A percentile compares a stretch with the other conserved stretches of the same genome.
phyloP scores from a whole-genome alignment of 2,329 filamentous ascomycete species.

The Aureobasidium namibiae region DNA sequence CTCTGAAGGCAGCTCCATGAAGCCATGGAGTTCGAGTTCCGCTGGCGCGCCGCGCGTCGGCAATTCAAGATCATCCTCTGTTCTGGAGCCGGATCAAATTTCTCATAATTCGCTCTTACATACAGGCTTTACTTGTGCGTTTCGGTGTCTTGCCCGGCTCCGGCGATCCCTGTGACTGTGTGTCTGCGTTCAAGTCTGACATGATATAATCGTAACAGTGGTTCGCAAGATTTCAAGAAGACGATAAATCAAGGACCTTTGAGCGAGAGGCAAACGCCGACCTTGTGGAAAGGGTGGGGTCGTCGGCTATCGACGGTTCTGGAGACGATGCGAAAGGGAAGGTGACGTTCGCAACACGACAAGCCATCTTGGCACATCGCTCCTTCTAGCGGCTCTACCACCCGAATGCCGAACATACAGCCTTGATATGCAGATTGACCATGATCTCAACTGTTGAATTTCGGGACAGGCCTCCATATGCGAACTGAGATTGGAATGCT shows the following conservation, averaged over 20 bases:
- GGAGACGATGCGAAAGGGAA: background rate
- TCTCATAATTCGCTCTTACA: background rate
- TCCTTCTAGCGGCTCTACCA: background rate
- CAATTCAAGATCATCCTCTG: background rate
- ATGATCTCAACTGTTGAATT: background rate
- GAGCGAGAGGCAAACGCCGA: conserved; percentile 3
- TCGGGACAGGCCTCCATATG: background rate
- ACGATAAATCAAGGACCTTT: background rate
- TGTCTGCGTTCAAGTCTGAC: background rate
- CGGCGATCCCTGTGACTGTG: background rate
- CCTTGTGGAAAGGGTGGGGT: background rate
- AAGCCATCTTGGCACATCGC: background rate
- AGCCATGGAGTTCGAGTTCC: background rate
- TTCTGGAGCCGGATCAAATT: background rate
- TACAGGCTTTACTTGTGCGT: conserved; percentile 11
- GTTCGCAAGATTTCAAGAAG: background rate
- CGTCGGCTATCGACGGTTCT: background rate
- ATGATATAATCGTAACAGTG: background rate
- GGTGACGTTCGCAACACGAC: background rate
- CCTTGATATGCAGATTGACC: too few relatives aligned
- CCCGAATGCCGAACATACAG: too few relatives aligned
- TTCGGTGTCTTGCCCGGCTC: background rate
- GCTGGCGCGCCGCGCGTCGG: background rate
- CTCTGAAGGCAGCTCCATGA: background rate
- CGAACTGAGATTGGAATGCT: background rate